Evolutionary conservation across 805 yeast genomes (phyloP), one percentile per base, ranked within the genome.

Genomic region (Peterozyma xylosa): DNA sequence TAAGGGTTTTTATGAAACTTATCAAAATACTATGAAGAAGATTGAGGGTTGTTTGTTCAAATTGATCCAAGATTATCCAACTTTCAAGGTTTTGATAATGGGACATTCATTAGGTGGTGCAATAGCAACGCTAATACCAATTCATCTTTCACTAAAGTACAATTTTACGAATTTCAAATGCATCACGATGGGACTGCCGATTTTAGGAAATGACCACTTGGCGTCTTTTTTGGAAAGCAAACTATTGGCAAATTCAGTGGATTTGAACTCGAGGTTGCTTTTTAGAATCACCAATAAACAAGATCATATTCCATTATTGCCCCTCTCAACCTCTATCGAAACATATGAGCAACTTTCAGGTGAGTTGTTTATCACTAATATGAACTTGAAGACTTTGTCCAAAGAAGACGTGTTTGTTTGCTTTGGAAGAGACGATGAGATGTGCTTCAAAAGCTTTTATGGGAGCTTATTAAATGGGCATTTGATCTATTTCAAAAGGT

Each of bases 111-210:
- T 69, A 41, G 76, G 74, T 1, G 74, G 74, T 3, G 58, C 71
- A 2, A 61, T 69, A 30, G 69, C 66, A 0, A 49, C 66, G 11
- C 51, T 71, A 2, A 47, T 70, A 11, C 64, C 64, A 6, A 52
- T 69, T 13, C 64, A 67, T 43, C 63, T 58, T 42, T 51, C 64
- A 10, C 68, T 63, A 45, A 46, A 58, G 42, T 70, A 70, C 2
- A 61, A 52, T 43, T 56, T 60, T 14, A 55, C 57, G 17, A 39
- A 61, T 35, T 38, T 70, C 35, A 40, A 45, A 37, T 45, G 49
- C 35, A 60, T 68, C 4, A 68, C 74, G 1, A 59, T 69, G 66
- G 76, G 74, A 2, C 74, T 63, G 51, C 76, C 76, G 0, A 55
- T 67, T 17, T 45, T 67, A 6, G 76, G 75, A 2, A 70, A 71